Evolutionary conservation across 2,329 filamentous ascomycete genomes (phyloP).

Genomic region (Cordyceps javanica): DNA sequence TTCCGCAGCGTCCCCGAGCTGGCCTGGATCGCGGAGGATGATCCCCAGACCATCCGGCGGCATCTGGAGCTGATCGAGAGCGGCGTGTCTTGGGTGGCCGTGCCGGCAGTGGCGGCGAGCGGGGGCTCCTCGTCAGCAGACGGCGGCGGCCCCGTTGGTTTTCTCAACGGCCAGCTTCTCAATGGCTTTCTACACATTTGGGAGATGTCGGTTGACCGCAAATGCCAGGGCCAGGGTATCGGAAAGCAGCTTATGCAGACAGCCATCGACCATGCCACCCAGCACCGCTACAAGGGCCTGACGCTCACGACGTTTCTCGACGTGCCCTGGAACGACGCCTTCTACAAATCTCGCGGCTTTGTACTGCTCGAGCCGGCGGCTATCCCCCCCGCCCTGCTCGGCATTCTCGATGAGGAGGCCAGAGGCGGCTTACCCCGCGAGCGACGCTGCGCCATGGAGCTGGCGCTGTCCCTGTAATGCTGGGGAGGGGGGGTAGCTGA

Average conservation of each 20-base stretch:
- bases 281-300: neutral
- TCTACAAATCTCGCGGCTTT: conserved; percentile 12
- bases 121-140: neutral
- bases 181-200: conserved; percentile 14
- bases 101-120: neutral
- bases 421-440: conserved; percentile 2
- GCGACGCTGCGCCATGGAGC: conserved; percentile 6
- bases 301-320: conserved; percentile 15
- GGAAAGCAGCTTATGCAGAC: conserved; percentile 8
- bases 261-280: conserved; percentile 2
- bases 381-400: neutral
- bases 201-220: conserved; percentile 14
- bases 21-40: conserved; percentile 14
- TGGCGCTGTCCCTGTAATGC: neutral
- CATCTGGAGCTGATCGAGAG: conserved; percentile 11
- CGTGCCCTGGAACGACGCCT: conserved; percentile 15
- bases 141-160: conserved; percentile 8
- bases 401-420: neutral
- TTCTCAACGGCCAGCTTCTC: conserved; percentile 14
- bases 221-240: conserved; percentile 11
- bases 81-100: conserved; percentile 14
- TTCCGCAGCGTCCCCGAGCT: conserved; percentile 13
- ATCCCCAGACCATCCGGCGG: conserved; percentile 8
- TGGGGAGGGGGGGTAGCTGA: no score
- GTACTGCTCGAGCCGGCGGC: neutral